Conservation (phyloP, 257 asterid species). For the Mitragyna speciosa region DNA sequence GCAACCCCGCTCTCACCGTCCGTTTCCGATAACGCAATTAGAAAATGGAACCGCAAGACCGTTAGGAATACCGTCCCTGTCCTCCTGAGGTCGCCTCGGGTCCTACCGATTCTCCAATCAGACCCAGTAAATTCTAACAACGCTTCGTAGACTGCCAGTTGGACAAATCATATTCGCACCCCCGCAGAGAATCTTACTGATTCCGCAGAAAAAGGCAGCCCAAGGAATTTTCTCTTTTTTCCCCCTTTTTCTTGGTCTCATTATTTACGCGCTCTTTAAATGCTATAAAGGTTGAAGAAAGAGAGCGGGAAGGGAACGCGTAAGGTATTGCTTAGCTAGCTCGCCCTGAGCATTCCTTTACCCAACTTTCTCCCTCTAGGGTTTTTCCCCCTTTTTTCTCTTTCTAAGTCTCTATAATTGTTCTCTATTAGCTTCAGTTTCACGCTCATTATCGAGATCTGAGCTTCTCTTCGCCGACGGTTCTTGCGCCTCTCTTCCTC, state of each 20-base stretch:
- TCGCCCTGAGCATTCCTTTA: conserved; percentile 24
- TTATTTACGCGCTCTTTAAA: background rate
- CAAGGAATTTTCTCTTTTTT: conserved; percentile 9
- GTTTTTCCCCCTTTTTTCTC: conserved; percentile 11
- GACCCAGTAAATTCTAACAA: background rate
- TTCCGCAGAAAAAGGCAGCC: conserved; percentile 4
- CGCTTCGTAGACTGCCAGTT: background rate
- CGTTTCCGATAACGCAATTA: conserved; percentile 2
- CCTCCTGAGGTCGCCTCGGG: background rate
- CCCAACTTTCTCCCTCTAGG: conserved; percentile 44
- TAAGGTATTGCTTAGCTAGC: conserved; percentile 19
- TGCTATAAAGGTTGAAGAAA: conserved; percentile 17
- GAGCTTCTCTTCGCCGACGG: conserved; percentile 38
- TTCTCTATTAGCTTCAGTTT: conserved; percentile 37
- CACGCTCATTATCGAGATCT: conserved; percentile 53
- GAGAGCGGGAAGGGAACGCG: conserved; percentile 68
- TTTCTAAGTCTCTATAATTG: conserved; percentile 34
- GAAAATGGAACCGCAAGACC: background rate
- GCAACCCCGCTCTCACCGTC: background rate
- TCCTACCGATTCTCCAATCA: conserved; percentile 9
- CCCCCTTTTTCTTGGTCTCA: background rate
- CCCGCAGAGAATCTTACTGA: conserved; percentile 2
- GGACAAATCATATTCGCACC: background rate
- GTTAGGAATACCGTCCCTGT: conserved; percentile 25
- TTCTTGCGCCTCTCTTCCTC: conserved; percentile 12